Conservation (phyloP, 73 alveolate genomes). For the Tetrahymena thermophila region DNA sequence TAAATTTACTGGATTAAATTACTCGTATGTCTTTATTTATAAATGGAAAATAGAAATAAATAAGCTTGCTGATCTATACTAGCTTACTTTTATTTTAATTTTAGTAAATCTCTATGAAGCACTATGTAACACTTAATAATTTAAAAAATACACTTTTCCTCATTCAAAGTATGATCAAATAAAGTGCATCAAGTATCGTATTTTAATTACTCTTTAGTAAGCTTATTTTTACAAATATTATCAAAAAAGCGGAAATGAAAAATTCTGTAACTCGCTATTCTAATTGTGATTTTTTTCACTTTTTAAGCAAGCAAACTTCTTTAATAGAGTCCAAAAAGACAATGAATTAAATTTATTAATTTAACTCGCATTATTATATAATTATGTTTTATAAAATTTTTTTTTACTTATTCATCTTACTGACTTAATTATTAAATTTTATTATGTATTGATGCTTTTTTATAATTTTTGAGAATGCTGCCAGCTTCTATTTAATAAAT, state of each 20-base stretch:
- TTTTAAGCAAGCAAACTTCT: not conserved
- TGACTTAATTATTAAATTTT: not conserved
- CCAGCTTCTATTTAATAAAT: not conserved
- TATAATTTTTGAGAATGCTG: not conserved
- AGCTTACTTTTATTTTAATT: not conserved
- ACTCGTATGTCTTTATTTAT: not conserved
- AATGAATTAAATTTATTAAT: no score
- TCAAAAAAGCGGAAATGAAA: no score
- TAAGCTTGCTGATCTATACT: not conserved
- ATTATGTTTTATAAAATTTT: not conserved
- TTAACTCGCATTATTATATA: no score
- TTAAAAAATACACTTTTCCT: no score
- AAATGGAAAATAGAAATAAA: not conserved
- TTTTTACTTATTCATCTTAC: not conserved
- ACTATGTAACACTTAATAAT: no score
- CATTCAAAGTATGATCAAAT: no score
- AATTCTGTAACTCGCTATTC: no score
- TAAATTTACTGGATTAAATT: not conserved
- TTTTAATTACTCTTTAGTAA: no score
- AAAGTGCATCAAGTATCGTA: no score
- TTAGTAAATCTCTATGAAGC: not conserved
- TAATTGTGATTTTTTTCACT: not conserved
- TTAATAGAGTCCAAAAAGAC: not conserved
- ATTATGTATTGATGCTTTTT: not conserved
- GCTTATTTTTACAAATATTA: no score